Conservation (phyloP, 2,329 filamentous ascomycete genomes). For the Pseudogymnoascus sp. region DNA sequence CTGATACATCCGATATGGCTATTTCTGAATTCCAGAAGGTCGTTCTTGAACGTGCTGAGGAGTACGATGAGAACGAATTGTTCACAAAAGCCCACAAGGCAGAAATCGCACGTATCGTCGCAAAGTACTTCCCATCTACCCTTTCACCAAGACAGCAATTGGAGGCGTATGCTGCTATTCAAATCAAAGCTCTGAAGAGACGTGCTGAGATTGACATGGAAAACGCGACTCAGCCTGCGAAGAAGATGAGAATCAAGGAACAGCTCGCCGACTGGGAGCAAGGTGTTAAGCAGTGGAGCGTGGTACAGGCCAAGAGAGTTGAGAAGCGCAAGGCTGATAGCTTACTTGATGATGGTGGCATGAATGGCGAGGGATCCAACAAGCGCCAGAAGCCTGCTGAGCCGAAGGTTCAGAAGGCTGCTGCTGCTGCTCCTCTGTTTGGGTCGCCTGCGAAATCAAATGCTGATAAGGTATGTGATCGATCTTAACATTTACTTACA, state of each 20-base stretch:
- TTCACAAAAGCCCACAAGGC: neutral
- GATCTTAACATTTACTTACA: neutral
- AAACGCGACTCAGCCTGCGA: neutral
- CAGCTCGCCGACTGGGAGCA: neutral
- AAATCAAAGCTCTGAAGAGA: neutral
- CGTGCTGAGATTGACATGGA: neutral
- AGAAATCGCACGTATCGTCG: neutral
- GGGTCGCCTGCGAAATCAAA: neutral
- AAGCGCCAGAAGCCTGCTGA: constrained; percentile 17
- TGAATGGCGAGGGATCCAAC: constrained; percentile 17
- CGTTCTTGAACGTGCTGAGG: neutral
- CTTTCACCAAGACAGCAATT: neutral
- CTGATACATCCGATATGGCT: neutral
- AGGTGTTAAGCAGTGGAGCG: neutral
- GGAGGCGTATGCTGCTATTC: neutral
- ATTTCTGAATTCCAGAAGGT: neutral
- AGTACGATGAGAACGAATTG: neutral
- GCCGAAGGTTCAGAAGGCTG: neutral
- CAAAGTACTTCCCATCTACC: neutral
- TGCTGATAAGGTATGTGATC: neutral
- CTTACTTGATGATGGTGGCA: constrained; percentile 13
- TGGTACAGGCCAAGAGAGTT: neutral
- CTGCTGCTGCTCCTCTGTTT: neutral
- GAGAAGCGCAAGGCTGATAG: constrained; percentile 19
- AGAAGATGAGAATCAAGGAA: constrained; percentile 1